Percentiles rank a stretch among this genome's conserved stretches.
phyloP scores from a whole-genome alignment of 139 green algal genomes.

The Penium margaritaceum region DNA sequence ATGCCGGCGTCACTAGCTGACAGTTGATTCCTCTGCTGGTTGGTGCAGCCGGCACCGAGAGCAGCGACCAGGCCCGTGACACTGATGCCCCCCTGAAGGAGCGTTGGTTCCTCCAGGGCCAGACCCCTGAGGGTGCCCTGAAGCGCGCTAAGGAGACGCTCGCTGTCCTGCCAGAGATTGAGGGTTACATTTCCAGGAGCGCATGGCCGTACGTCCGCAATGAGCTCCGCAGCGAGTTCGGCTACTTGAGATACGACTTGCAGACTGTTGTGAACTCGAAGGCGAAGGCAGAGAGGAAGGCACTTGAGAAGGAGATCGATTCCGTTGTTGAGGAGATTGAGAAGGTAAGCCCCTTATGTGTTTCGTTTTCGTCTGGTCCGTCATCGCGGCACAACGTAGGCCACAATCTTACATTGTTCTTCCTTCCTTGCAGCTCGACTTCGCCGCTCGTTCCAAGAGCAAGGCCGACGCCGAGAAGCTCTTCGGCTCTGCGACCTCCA shows the following conservation, averaged over 20 bases:
- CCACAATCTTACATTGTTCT: background rate
- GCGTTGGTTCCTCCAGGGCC: slow-evolving; percentile 37
- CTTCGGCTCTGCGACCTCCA: slow-evolving; percentile 27
- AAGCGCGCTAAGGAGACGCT: slow-evolving; percentile 33
- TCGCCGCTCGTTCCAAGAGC: slow-evolving; percentile 34
- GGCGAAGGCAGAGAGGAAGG: slow-evolving; percentile 42
- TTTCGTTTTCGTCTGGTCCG: slow-evolving; percentile 9
- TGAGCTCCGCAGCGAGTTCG: slow-evolving; percentile 30
- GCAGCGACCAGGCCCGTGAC: slow-evolving; percentile 41
- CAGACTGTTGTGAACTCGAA: slow-evolving; percentile 32
- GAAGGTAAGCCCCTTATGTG: slow-evolving; percentile 19
- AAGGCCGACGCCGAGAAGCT: slow-evolving; percentile 15
- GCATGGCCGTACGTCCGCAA: slow-evolving; percentile 46
- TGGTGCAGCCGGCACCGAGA: slow-evolving; percentile 41
- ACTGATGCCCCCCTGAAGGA: slow-evolving; percentile 36
- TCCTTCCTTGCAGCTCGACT: slow-evolving; percentile 35
- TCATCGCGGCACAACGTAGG: background rate
- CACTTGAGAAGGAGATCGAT: slow-evolving; percentile 23
- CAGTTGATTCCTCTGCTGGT: too few species aligned
- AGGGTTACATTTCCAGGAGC: slow-evolving; percentile 44
- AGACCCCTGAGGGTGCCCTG: slow-evolving; percentile 12
- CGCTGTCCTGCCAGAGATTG: background rate
- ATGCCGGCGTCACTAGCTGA: too few species aligned
- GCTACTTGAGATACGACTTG: slow-evolving; percentile 40
- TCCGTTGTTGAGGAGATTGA: slow-evolving; percentile 29